Evolutionary conservation across 2,329 filamentous ascomycete species (phyloP).

Genomic region (Xylariaceae sp.): DNA sequence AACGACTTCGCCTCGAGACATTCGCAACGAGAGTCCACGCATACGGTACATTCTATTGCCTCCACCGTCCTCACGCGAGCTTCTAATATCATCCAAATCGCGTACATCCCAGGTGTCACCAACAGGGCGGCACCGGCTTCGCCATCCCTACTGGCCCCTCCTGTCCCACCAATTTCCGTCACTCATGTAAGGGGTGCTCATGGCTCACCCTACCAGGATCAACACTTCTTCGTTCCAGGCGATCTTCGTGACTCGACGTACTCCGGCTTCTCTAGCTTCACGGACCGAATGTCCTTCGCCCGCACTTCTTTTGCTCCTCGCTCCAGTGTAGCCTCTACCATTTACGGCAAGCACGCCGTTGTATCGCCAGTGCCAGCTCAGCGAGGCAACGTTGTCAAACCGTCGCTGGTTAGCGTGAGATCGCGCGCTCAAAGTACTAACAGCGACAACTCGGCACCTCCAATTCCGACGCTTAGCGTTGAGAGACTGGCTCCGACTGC

Average conservation of each 20-base stretch:
- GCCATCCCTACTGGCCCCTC: slow-evolving; percentile 75
- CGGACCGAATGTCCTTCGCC: slow-evolving; percentile 57
- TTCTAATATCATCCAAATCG: slow-evolving; percentile 98
- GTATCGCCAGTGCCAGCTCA: slow-evolving; percentile 71
- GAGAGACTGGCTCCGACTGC: slow-evolving; percentile 47
- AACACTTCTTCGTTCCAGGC: slow-evolving; percentile 89
- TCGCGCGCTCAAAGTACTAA: slow-evolving; percentile 53
- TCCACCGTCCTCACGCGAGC: slow-evolving; percentile 92
- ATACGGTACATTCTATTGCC: slow-evolving; percentile 86
- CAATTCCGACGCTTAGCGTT: slow-evolving; percentile 67
- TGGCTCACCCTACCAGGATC: slow-evolving; percentile 60
- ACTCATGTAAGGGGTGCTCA: slow-evolving; percentile 54
- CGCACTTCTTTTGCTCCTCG: slow-evolving; percentile 55
- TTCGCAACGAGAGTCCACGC: slow-evolving; percentile 67
- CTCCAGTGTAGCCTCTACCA: slow-evolving; percentile 82
- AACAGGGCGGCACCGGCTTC: slow-evolving; percentile 85
- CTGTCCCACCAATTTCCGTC: slow-evolving; percentile 84
- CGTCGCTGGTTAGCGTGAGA: slow-evolving; percentile 89
- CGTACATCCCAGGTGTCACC: slow-evolving; percentile 95
- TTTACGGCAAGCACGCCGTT: slow-evolving; percentile 87
- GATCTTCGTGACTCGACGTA: slow-evolving; percentile 89
- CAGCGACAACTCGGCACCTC: slow-evolving; percentile 54
- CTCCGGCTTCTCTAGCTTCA: slow-evolving; percentile 64
- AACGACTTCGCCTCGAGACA: slow-evolving; percentile 41
- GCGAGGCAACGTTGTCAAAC: slow-evolving; percentile 80